These are phyloP conservation scores for Komagataella populi DNA, from an alignment of 805 yeast genomes.

Conservation along the genomic window DNA sequence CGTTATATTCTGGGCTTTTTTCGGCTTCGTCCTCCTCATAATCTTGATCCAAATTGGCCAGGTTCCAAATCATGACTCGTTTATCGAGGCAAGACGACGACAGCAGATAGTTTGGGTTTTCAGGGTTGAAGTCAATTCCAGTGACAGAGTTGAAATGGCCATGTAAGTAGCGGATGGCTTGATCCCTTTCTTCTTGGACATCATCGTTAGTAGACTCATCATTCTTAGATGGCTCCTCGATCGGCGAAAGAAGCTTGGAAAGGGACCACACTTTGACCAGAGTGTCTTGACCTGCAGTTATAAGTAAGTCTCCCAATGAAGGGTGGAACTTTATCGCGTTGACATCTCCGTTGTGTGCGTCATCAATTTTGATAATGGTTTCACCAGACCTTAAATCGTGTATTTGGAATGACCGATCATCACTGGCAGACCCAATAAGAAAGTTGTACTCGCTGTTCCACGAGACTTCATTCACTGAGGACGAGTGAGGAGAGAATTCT, in stretches of 20 bases:
- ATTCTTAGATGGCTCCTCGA: constrained; percentile 9
- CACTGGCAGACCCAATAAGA: constrained; percentile 59
- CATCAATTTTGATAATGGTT: constrained; percentile 18
- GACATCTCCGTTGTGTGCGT: constrained; percentile 47
- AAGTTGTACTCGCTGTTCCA: constrained; percentile 31
- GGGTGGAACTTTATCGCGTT: constrained; percentile 62
- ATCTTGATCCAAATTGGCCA: constrained; percentile 42
- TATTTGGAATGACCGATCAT: constrained; percentile 48
- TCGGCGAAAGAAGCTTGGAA: constrained; percentile 42
- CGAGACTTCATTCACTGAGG: constrained; percentile 54
- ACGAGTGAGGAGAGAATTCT: constrained; percentile 34
- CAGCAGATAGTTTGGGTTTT: constrained; percentile 36
- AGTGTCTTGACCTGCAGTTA: constrained; percentile 70
- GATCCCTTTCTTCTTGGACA: not conserved
- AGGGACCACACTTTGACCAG: constrained; percentile 66
- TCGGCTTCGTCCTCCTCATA: constrained; percentile 37
- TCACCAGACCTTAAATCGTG: constrained; percentile 37
- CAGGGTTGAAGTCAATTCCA: constrained; percentile 39
- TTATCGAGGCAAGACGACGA: constrained; percentile 51
- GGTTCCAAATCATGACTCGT: constrained; percentile 65
- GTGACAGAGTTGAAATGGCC: constrained; percentile 52
- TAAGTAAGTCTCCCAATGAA: constrained; percentile 35
- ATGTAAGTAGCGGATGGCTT: constrained; percentile 31
- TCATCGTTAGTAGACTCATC: not conserved
- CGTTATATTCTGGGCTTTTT: constrained; percentile 43